Conservation (phyloP, 495 filamentous ascomycete species). For the Daldinia caldariorum region DNA sequence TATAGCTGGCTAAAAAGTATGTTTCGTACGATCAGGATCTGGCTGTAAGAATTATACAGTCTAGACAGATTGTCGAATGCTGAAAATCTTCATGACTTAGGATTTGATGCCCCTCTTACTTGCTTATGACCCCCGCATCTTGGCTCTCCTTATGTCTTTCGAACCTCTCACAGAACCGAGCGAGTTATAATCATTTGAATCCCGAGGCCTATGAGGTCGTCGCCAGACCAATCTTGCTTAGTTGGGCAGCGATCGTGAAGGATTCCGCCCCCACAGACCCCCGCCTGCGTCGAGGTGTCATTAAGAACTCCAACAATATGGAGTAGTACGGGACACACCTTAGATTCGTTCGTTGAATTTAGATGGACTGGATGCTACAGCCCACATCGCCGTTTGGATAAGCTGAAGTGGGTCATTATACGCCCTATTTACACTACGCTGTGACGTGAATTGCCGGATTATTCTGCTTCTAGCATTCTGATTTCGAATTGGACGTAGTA, state of each 20-base stretch:
- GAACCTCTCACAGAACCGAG: conserved; percentile 19
- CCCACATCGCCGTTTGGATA: conserved; percentile 7
- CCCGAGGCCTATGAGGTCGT: conserved; percentile 20
- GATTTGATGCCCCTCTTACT: conserved; percentile 35
- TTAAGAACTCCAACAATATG: conserved; percentile 29
- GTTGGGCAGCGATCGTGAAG: conserved; percentile 43
- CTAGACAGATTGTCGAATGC: conserved; percentile 10
- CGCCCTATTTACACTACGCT: conserved; percentile 20
- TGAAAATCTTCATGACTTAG: conserved; percentile 11
- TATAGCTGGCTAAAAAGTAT: conserved; percentile 18
- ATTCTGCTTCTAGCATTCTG: conserved; percentile 12
- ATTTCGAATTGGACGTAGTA: conserved; percentile 7
- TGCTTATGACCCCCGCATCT: conserved; percentile 38
- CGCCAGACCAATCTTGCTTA: conserved; percentile 27
- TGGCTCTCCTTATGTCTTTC: conserved; percentile 22
- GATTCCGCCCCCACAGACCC: conserved; percentile 47
- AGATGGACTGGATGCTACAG: conserved; percentile 13
- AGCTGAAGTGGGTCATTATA: conserved; percentile 12
- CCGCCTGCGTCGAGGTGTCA: conserved; percentile 35
- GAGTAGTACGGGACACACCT: conserved; percentile 20
- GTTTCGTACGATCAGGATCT: conserved; percentile 4
- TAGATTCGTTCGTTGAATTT: conserved; percentile 15
- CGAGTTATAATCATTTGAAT: conserved; percentile 19
- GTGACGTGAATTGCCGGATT: conserved; percentile 18
- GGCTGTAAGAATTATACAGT: conserved; percentile 10